phyloP scores from a whole-genome alignment of 192 early-diverging fungal species.

The Umbelopsis sp. region DNA sequence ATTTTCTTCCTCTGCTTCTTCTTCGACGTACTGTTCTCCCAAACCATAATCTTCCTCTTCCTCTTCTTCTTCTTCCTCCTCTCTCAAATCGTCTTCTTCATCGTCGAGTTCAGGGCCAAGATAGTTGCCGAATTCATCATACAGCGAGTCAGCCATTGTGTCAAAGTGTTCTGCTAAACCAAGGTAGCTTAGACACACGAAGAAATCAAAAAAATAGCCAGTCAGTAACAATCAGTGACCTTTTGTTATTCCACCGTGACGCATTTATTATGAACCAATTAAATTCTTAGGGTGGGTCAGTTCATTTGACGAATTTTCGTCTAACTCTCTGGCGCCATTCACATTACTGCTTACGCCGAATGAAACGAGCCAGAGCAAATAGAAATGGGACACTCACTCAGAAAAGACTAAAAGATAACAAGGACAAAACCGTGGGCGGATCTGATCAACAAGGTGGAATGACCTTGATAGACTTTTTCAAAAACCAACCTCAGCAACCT shows the following conservation, averaged over 20 bases:
- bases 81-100: conserved; percentile 61
- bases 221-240: neutral
- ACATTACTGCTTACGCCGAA: neutral
- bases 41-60: conserved; percentile 42
- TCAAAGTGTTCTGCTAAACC: neutral
- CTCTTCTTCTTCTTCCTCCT: conserved; percentile 54
- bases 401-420: conserved; percentile 12
- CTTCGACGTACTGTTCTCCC: conserved; percentile 30
- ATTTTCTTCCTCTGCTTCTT: conserved; percentile 34
- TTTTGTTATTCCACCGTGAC: conserved; percentile 15
- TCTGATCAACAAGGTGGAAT: neutral
- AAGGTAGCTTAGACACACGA: neutral
- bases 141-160: conserved; percentile 75
- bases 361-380: conserved; percentile 8
- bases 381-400: neutral
- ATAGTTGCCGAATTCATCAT: conserved; percentile 98
- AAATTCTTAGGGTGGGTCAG: neutral
- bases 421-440: neutral
- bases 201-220: neutral
- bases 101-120: conserved; percentile 93
- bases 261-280: conserved; percentile 2
- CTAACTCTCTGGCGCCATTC: neutral
- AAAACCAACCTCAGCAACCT: neutral
- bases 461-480: conserved; percentile 14
- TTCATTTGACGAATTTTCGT: neutral